Evolutionary conservation across 2,329 filamentous ascomycete species (phyloP).

Genomic region (Talaromyces rugulosus): DNA sequence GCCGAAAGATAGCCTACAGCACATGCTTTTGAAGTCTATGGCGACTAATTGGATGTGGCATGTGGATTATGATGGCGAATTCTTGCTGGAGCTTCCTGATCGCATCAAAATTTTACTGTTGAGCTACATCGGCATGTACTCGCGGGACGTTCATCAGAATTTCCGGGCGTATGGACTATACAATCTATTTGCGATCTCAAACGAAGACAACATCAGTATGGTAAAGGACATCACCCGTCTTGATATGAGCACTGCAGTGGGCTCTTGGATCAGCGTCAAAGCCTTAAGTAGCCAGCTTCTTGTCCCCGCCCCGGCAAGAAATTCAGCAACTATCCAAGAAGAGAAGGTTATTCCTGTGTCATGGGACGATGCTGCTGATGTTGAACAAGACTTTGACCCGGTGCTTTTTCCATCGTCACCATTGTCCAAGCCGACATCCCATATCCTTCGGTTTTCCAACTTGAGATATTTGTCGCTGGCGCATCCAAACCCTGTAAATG

Average conservation of each 20-base stretch:
- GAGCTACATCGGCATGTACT: constrained; percentile 53
- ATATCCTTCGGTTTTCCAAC: constrained; percentile 43
- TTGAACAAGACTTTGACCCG: constrained; percentile 10
- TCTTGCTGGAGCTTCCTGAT: constrained; percentile 49
- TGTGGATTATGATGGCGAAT: constrained; percentile 53
- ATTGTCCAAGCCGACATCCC: constrained; percentile 21
- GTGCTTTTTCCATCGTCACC: neutral
- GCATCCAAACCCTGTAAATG: constrained; percentile 38
- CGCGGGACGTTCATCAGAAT: constrained; percentile 36
- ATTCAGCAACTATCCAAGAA: constrained; percentile 10
- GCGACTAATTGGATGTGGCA: constrained; percentile 55
- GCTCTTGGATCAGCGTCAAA: constrained; percentile 45
- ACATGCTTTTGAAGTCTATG: constrained; percentile 51
- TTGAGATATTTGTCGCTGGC: constrained; percentile 58
- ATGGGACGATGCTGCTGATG: constrained; percentile 35
- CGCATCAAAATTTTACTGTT: constrained; percentile 51
- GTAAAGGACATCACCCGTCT: constrained; percentile 46
- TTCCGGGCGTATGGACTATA: constrained; percentile 43
- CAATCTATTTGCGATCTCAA: constrained; percentile 42
- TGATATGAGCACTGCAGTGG: constrained; percentile 51
- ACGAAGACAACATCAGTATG: constrained; percentile 20
- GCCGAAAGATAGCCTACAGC: constrained; percentile 41
- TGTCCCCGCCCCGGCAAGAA: constrained; percentile 14
- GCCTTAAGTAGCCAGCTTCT: constrained; percentile 45
- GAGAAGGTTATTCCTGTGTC: constrained; percentile 26